Percentiles rank a stretch among this genome's conserved stretches.
These are phyloP conservation scores for Phyllosticta citriasiana DNA, from an alignment of 2,329 filamentous ascomycete genomes.

Conservation along the genomic window DNA sequence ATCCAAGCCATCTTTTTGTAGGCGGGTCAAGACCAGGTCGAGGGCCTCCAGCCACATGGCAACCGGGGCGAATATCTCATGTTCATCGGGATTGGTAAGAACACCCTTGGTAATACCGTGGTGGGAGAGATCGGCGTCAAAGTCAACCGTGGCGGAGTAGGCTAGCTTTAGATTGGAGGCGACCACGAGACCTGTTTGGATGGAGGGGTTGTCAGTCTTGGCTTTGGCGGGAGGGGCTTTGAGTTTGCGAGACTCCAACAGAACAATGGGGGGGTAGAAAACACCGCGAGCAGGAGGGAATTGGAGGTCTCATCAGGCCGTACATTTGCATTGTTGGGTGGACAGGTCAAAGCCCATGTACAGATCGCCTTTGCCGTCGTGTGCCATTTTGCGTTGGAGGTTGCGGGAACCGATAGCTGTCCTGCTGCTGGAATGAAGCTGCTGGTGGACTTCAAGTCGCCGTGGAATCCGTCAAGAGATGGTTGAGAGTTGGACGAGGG, in stretches of 20 bases:
- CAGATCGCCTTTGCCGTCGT: constrained; percentile 35
- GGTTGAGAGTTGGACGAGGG: background rate
- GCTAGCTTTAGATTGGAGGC: constrained; percentile 70
- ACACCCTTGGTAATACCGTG: constrained; percentile 79
- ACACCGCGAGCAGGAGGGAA: background rate
- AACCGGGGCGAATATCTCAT: constrained; percentile 87
- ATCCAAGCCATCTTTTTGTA: constrained; percentile 60
- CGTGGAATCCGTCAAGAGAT: background rate
- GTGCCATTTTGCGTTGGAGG: background rate
- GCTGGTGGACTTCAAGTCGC: background rate
- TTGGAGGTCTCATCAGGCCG: constrained; percentile 5
- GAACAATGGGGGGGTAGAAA: background rate
- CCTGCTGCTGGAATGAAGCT: background rate
- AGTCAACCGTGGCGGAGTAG: constrained; percentile 85
- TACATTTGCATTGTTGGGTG: constrained; percentile 91
- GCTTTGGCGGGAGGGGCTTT: constrained; percentile 7
- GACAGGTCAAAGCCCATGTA: constrained; percentile 94
- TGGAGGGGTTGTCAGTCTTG: constrained; percentile 10
- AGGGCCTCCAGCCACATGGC: constrained; percentile 91
- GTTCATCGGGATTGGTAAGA: constrained; percentile 66
- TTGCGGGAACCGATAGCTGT: background rate
- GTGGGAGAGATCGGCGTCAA: constrained; percentile 70
- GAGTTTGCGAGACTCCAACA: background rate
- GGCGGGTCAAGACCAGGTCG: constrained; percentile 68
- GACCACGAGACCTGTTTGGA: constrained; percentile 62